phyloP scores from a whole-genome alignment of 805 yeast genomes.

The Groenewaldozyma tartarivorans region DNA sequence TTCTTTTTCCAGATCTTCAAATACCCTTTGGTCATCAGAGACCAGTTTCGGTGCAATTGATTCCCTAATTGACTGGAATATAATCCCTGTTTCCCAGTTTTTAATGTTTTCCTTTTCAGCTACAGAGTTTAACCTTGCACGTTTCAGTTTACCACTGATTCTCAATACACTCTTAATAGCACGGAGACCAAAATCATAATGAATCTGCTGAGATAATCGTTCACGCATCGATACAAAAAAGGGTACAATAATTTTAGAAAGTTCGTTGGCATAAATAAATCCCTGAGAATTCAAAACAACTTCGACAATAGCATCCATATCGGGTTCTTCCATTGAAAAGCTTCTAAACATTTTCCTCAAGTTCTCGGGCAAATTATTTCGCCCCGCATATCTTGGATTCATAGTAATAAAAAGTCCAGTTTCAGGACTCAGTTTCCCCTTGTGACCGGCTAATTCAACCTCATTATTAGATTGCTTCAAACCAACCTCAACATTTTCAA shows the following conservation, averaged over 20 bases:
- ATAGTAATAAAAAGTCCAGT: slow-evolving; percentile 77
- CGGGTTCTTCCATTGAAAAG: slow-evolving; percentile 67
- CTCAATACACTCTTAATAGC: slow-evolving; percentile 61
- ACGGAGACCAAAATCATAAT: slow-evolving; percentile 87
- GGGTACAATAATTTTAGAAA: slow-evolving; percentile 43
- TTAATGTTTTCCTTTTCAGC: slow-evolving; percentile 1
- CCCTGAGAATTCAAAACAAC: slow-evolving; percentile 70
- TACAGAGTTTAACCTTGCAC: slow-evolving; percentile 15
- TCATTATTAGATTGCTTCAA: slow-evolving; percentile 2
- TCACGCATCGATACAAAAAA: slow-evolving; percentile 41
- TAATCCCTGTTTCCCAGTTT: slow-evolving; percentile 18
- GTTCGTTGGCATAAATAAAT: slow-evolving; percentile 36
- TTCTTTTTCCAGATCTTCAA: slow-evolving; percentile 21
- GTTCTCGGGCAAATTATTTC: slow-evolving; percentile 78
- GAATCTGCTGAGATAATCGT: slow-evolving; percentile 44
- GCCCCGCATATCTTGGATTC: slow-evolving; percentile 84
- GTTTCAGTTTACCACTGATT: slow-evolving; percentile 44
- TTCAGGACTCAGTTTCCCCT: slow-evolving; percentile 14
- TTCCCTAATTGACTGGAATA: slow-evolving; percentile 47
- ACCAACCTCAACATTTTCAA: slow-evolving; percentile 60
- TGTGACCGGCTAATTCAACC: slow-evolving; percentile 21
- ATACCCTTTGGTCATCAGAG: slow-evolving; percentile 38
- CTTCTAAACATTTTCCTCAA: slow-evolving; percentile 68
- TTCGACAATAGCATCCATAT: slow-evolving; percentile 55
- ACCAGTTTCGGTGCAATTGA: slow-evolving; percentile 62